Base-by-base conservation (phyloP, 768 basidiomycete genomes). In the Astraeus odoratus region DNA sequence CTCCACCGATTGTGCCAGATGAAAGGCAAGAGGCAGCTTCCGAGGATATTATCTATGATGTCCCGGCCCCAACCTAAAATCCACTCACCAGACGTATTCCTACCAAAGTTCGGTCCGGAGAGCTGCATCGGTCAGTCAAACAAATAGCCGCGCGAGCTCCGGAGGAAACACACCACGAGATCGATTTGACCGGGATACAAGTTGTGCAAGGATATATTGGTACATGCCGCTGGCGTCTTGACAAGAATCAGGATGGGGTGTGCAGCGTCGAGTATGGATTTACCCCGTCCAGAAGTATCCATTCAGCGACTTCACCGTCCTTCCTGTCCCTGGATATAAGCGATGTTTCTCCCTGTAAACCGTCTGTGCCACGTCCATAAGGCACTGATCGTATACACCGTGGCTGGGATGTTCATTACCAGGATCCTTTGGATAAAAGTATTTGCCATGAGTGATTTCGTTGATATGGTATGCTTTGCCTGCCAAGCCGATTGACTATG, bases 1-100 rank as follows among this genome's bases (percentile, higher is more conserved):
- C 86, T 3, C 92, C 93, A 30, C 94, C 94, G 50, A 98, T 73
- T 2, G 94, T 97, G 2, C 94, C 94, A 23, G 89, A 93, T 1
- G 91, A 92, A 34, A 97, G 73, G 3, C 86, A 75, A 61, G 93
- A 91, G 1, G 92, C 92, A 29, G 89, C 87, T 81, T 58, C n/a
- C n/a, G 12, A 8, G 24, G 36, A 31, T 31, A 31, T 31, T 4
- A 12, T 30, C 29, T 30, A 20, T 36, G 35, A 36, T 4, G 35
- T 16, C 5, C n/a, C 18, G 16, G n/a, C 3, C 16, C n/a, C 5
- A 9, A 33, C 20, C 40, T 33, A 33, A 20, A 5, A 16, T 23
- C 39, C 39, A 62, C 76, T 42, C 53, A 84, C 88, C 70, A 48
- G 88, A 89, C 13, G 83, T 86, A 58, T 93, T 93, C 34, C 89